Conservation (phyloP, 2,329 filamentous ascomycete genomes). For the Pseudogymnoascus sp. region DNA sequence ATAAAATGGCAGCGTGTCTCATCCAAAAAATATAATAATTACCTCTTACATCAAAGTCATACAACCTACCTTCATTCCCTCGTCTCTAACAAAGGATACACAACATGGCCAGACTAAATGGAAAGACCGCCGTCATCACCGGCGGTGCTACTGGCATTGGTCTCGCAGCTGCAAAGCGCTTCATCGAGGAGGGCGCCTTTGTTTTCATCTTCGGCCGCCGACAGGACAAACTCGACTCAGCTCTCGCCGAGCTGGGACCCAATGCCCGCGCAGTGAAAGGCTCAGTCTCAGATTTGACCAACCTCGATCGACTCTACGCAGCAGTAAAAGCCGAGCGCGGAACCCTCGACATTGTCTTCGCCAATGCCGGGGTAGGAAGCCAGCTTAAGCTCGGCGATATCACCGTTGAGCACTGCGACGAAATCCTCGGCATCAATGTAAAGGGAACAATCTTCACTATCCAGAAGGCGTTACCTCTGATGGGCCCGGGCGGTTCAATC, state of each 20-base stretch:
- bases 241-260: constrained; percentile 16
- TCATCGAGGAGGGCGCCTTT: constrained; percentile 18
- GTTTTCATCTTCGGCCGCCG: constrained; percentile 19
- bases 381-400: constrained; percentile 19
- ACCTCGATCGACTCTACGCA: constrained; percentile 21
- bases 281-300: constrained; percentile 19
- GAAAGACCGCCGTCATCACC: constrained; percentile 19
- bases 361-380: constrained; percentile 19
- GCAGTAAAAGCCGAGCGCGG: constrained; percentile 22
- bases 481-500: constrained; percentile 19
- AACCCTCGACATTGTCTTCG: constrained; percentile 22
- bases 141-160: constrained; percentile 21
- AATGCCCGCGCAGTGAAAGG: constrained; percentile 19
- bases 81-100: constrained; percentile 13
- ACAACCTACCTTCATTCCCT: constrained; percentile 6
- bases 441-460: constrained; percentile 31
- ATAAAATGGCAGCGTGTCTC: constrained; percentile 12
- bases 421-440: constrained; percentile 30
- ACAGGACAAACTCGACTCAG: constrained; percentile 18
- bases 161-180: constrained; percentile 16
- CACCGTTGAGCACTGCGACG: constrained; percentile 22
- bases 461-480: constrained; percentile 27
- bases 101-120: constrained; percentile 13
- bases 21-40: constrained; percentile 9
- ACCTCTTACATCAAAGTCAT: constrained; percentile 12